Conservation (phyloP, 805 yeast genomes). For the Crinitomyces ghanaensis region DNA sequence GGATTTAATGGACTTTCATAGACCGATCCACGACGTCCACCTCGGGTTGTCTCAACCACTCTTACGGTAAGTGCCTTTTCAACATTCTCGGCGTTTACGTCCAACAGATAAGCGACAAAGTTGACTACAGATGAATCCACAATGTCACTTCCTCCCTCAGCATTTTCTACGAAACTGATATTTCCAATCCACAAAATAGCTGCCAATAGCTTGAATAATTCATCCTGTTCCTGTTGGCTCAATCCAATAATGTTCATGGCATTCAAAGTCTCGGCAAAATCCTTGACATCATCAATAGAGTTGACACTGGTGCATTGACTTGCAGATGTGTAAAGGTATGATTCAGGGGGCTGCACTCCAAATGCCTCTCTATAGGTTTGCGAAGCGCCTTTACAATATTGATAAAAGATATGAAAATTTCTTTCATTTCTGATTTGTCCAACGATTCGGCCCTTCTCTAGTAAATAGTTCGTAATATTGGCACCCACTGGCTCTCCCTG, state of each 20-base stretch:
- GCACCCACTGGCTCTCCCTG: conserved; percentile 88
- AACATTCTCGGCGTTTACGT: conserved; percentile 60
- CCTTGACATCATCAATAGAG: conserved; percentile 73
- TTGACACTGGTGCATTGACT: conserved; percentile 79
- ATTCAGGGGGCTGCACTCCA: conserved; percentile 92
- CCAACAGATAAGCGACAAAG: conserved; percentile 83
- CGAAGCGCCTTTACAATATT: conserved; percentile 83
- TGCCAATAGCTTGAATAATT: conserved; percentile 75
- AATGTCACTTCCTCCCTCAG: conserved; percentile 71
- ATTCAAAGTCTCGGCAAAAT: conserved; percentile 64
- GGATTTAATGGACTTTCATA: conserved; percentile 88
- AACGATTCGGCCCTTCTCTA: conserved; percentile 96
- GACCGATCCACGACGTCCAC: conserved; percentile 80
- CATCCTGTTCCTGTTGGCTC: conserved; percentile 72
- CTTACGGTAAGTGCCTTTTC: conserved; percentile 64
- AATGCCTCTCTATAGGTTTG: conserved; percentile 69
- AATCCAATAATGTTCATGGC: conserved; percentile 90
- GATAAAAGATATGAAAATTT: conserved; percentile 95
- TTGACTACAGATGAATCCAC: conserved; percentile 85
- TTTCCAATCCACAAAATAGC: conserved; percentile 93
- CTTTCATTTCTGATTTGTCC: conserved; percentile 86
- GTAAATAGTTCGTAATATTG: conserved; percentile 84
- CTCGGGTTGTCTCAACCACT: conserved; percentile 81
- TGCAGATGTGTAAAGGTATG: conserved; percentile 77
- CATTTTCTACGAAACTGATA: conserved; percentile 73